Conservation (phyloP, 2,329 filamentous ascomycete species). For the Thielaviopsis ethacetica region DNA sequence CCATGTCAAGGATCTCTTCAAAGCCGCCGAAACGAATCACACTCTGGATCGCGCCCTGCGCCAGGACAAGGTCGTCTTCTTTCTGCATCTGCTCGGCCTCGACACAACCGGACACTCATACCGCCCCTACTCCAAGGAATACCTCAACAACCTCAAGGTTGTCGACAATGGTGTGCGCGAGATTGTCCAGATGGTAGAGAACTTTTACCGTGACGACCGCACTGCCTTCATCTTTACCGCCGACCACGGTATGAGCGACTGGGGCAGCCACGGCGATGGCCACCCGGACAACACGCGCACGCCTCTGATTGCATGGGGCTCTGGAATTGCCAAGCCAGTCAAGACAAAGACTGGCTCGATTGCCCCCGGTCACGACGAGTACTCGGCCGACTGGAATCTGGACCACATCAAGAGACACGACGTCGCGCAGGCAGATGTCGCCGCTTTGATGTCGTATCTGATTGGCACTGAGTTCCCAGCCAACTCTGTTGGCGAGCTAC, state of each 20-base stretch:
- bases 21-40: slow-evolving; percentile 59
- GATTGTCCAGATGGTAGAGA: slow-evolving; percentile 62
- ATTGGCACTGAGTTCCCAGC: slow-evolving; percentile 79
- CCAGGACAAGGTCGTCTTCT: slow-evolving; percentile 83
- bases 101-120: slow-evolving; percentile 80
- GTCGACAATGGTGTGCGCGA: slow-evolving; percentile 83
- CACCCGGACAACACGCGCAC: slow-evolving; percentile 95
- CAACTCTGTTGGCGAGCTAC: slow-evolving; percentile 89
- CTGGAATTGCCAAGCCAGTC: slow-evolving; percentile 66
- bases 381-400: slow-evolving; percentile 78
- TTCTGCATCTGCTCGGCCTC: slow-evolving; percentile 79
- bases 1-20: slow-evolving; percentile 74
- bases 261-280: slow-evolving; percentile 96
- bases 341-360: slow-evolving; percentile 30
- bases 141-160: slow-evolving; percentile 83
- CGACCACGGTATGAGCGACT: slow-evolving; percentile 98
- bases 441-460: slow-evolving; percentile 88
- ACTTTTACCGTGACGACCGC: slow-evolving; percentile 70
- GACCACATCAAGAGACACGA: slow-evolving; percentile 72
- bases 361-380: slow-evolving; percentile 76
- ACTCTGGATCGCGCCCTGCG: slow-evolving; percentile 57
- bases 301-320: slow-evolving; percentile 83
- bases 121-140: slow-evolving; percentile 88
- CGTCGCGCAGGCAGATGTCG: slow-evolving; percentile 85
- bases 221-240: slow-evolving; percentile 95